Evolutionary conservation across 495 filamentous ascomycete species (phyloP).

Genomic region (Articulospora tetracladia): DNA sequence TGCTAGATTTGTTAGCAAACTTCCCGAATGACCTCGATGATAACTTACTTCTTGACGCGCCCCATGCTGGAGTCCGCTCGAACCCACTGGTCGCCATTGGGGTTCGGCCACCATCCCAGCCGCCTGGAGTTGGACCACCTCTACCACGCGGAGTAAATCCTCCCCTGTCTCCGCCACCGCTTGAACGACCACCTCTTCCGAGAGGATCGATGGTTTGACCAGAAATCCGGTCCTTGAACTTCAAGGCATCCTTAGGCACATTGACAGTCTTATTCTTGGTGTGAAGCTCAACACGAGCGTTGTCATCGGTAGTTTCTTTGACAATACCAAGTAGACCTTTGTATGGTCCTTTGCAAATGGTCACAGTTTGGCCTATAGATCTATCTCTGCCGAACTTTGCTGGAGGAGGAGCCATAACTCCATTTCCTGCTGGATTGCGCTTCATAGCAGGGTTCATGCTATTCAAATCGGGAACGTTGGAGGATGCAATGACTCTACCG

Average conservation of each 20-base stretch:
- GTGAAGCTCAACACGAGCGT: slow-evolving; percentile 87
- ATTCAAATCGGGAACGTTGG: slow-evolving; percentile 67
- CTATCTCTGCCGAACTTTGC: slow-evolving; percentile 74
- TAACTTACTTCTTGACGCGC: slow-evolving; percentile 54
- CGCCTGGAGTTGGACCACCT: slow-evolving; percentile 32
- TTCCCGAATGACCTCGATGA: not conserved
- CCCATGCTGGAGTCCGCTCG: slow-evolving; percentile 70
- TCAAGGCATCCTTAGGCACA: slow-evolving; percentile 70
- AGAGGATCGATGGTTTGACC: slow-evolving; percentile 70
- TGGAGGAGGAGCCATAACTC: slow-evolving; percentile 69
- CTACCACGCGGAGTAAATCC: slow-evolving; percentile 34
- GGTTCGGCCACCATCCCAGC: slow-evolving; percentile 59
- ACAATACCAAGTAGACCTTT: slow-evolving; percentile 95
- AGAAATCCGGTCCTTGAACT: slow-evolving; percentile 78
- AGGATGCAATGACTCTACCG: slow-evolving; percentile 52
- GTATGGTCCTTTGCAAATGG: slow-evolving; percentile 74
- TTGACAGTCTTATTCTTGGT: slow-evolving; percentile 84
- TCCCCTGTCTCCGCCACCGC: slow-evolving; percentile 40
- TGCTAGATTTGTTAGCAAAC: slow-evolving; percentile 28
- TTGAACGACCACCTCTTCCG: slow-evolving; percentile 46
- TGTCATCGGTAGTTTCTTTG: slow-evolving; percentile 81
- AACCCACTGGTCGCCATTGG: slow-evolving; percentile 55
- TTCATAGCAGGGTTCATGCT: slow-evolving; percentile 92
- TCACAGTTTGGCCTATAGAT: slow-evolving; percentile 88
- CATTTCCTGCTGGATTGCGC: slow-evolving; percentile 44